Conservation (phyloP, 805 yeast genomes). For the Teunomyces stri region DNA sequence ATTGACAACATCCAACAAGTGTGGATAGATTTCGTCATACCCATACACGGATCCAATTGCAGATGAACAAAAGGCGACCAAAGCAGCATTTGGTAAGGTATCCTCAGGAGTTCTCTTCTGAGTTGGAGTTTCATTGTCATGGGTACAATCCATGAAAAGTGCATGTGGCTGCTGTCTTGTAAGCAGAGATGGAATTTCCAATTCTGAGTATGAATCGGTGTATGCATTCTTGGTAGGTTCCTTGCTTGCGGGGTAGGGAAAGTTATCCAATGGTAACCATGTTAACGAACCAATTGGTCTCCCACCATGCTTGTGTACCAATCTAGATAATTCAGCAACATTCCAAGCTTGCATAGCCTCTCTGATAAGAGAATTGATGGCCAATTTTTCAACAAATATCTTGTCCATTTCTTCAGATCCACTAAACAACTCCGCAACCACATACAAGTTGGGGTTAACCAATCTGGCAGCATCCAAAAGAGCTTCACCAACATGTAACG, state of each 20-base stretch:
- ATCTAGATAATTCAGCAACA: conserved; percentile 77
- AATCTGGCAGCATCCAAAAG: conserved; percentile 84
- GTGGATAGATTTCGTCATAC: conserved; percentile 88
- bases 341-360: conserved; percentile 98
- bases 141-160: conserved; percentile 95
- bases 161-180: conserved; percentile 84
- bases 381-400: conserved; percentile 85
- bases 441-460: conserved; percentile 81
- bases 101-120: conserved; percentile 93
- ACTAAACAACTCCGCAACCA: conserved; percentile 90
- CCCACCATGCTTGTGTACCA: conserved; percentile 92
- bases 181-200: conserved; percentile 65
- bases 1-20: conserved; percentile 71
- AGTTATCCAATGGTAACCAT: conserved; percentile 73
- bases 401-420: conserved; percentile 92
- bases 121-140: conserved; percentile 86
- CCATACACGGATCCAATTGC: conserved; percentile 95
- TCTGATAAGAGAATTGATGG: conserved; percentile 83
- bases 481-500: conserved; percentile 89
- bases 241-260: conserved; percentile 60
- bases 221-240: conserved; percentile 25
- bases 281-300: conserved; percentile 90
- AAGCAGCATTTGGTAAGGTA: conserved; percentile 90
- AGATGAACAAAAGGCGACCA: conserved; percentile 88
- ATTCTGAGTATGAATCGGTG: conserved; percentile 44